Base-by-base conservation (phyloP, 495 filamentous ascomycete genomes). In the Massariosphaeria phaeospora region DNA sequence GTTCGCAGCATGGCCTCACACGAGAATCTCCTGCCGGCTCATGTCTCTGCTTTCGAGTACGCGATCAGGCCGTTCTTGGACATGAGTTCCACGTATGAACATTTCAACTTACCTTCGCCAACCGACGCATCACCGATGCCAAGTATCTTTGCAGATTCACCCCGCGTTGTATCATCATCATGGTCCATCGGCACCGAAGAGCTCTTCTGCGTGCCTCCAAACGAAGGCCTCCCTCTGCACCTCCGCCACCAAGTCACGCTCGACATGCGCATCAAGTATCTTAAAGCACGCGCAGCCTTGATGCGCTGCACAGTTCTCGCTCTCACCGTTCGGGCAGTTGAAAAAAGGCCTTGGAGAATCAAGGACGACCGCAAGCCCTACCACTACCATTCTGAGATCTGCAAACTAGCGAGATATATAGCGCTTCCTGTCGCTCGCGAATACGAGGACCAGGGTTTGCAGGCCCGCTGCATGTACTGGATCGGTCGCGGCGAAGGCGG, bases 1-100 rank as follows among this genome's bases (percentile, higher is more conserved):
- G 17, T 21, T 40, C 18, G 9, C 3, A 5, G 18, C 8, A 21
- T 5, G 15, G 38, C 38, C 6, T 5, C 10, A 20, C 38, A 21
- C 6, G 17, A 3, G 17, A 5, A 40, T 12, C 38, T 27, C 25
- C 27, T 21, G 15, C 43, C 43, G 18, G 11, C n/a, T 29, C 7
- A 47, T 13, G 26, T 47, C 12, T 47, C 43, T 2, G 43, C 43
- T n/a, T 47, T 47, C 29, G 43, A 26, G 9, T 47, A 47, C 43
- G 43, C 43, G 12, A 33, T 47, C 2, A 26, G 25, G 2, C 43
- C 43, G 13, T 47, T 9, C 43, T 20, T 47, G 15, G 24, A 30
- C 4, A 18, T 10, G 12, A 12, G 17, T 4, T 15, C 7, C 7
- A 17, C 4, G 18, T 3, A 27, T 27, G 9, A 30, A 2, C 5